Base-by-base conservation (phyloP, 208 protist species). In the Trypanosoma conorhini region DNA sequence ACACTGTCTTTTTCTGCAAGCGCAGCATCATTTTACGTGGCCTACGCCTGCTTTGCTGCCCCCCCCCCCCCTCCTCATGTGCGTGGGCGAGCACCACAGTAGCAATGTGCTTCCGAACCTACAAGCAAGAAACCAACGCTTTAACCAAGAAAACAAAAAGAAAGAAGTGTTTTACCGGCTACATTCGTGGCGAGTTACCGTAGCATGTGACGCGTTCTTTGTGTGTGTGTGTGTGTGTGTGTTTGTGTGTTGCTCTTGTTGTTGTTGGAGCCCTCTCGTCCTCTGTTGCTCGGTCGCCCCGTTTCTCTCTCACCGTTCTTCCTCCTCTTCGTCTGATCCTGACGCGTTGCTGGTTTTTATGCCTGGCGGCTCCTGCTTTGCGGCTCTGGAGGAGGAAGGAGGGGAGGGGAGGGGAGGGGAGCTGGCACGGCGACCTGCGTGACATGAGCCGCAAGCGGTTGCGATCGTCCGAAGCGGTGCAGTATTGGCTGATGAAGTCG, bases 401-500 rank as follows among this genome's bases (percentile, higher is more conserved):
- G n/a, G n/a, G n/a, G n/a, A n/a, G n/a, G n/a, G n/a, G n/a, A n/a
- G n/a, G n/a, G n/a, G 38, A 9, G n/a, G 9, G n/a, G 3, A 54
- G 26, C 15, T 42, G 24, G 21, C n/a, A 15, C 5, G 19, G 22
- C 33, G 7, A 31, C 8, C 21, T 54, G 10, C 30, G 33, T 12
- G 38, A 31, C 62, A 72, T 76, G 70, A 68, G 59, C 55, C 83
- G 82, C 26, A 93, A 93, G 62, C 79, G 87, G 7, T 19, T 68
- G 28, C 79, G 87, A 52, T 61, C 82, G 0, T 72, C 67, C 0
- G 72, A 67, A 24, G 69, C 70, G 15, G 56, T 82, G 33, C 72
- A 80, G 65, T 90, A 83, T 70, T 96, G 87, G 86, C 67, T 93
- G 33, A 91, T 96, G 88, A 96, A 96, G 62, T 93, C 86, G 21